Evolutionary conservation across 257 asterid genomes (phyloP).

Genomic region (Solanum piurae): DNA sequence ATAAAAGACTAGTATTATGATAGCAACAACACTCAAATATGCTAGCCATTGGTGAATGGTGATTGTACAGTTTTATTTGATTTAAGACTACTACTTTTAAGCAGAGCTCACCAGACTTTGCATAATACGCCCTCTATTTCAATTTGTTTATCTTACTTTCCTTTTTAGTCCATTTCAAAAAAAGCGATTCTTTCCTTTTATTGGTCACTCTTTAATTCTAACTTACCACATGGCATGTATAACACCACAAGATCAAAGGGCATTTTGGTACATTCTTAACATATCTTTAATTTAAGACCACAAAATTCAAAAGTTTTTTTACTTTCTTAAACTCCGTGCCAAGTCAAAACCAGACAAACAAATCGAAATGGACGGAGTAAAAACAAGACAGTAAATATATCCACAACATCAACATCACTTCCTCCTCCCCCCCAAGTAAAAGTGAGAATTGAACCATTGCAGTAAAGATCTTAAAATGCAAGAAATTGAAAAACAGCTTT

Average conservation of each 20-base stretch:
- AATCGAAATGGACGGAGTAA: neutral
- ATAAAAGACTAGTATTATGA: neutral
- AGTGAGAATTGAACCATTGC: neutral
- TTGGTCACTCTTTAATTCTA: neutral
- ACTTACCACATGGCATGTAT: neutral
- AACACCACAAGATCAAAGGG: neutral
- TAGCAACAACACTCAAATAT: neutral
- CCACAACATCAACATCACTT: neutral
- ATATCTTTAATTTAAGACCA: neutral
- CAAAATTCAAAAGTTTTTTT: neutral
- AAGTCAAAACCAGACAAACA: neutral
- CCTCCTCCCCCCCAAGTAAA: neutral
- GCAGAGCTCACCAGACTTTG: neutral
- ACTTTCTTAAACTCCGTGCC: neutral
- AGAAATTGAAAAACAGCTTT: neutral
- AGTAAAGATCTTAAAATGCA: neutral
- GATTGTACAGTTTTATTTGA: neutral
- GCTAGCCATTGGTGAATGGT: neutral
- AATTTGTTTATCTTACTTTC: neutral
- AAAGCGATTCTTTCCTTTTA: neutral
- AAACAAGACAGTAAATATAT: neutral
- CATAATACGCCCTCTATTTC: neutral
- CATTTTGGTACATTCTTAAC: neutral
- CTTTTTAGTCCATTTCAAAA: neutral
- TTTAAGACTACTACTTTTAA: neutral